These are phyloP conservation scores for Ceratobasidium sp. DNA, from an alignment of 1,284 basidiomycete genomes.

Conservation along the genomic window DNA sequence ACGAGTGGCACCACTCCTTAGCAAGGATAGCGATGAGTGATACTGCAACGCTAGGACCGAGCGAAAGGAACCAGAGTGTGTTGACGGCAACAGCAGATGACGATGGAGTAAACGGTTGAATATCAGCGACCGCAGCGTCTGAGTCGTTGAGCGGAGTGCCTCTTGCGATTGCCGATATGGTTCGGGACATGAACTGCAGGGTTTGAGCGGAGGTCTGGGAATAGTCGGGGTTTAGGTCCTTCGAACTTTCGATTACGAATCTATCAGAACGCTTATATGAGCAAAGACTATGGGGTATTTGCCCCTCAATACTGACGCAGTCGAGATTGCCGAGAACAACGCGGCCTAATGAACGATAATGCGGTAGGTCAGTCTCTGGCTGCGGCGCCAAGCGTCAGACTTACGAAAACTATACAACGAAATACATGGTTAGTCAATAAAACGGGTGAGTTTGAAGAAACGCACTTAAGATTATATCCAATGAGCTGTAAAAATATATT, in stretches of 20 bases:
- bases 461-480: slow-evolving; percentile 1
- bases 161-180: neutral
- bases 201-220: neutral
- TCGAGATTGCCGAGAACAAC: slow-evolving; percentile 7
- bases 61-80: neutral
- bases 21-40: neutral
- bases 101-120: neutral
- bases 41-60: no score
- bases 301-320: neutral
- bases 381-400: no score
- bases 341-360: neutral
- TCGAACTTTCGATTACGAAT: neutral
- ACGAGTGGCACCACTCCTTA: neutral
- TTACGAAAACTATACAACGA: neutral
- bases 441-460: neutral
- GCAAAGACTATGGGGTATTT: neutral
- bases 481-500: neutral
- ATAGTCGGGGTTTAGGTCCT: neutral
- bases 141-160: neutral
- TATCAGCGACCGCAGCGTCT: neutral
- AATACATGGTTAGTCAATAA: neutral
- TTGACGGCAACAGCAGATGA: neutral
- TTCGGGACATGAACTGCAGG: neutral
- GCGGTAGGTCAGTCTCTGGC: neutral
- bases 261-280: neutral